Evolutionary conservation across 768 basidiomycete species (phyloP), one percentile per base, ranked within the genome.

Genomic region (Russula brevipes): DNA sequence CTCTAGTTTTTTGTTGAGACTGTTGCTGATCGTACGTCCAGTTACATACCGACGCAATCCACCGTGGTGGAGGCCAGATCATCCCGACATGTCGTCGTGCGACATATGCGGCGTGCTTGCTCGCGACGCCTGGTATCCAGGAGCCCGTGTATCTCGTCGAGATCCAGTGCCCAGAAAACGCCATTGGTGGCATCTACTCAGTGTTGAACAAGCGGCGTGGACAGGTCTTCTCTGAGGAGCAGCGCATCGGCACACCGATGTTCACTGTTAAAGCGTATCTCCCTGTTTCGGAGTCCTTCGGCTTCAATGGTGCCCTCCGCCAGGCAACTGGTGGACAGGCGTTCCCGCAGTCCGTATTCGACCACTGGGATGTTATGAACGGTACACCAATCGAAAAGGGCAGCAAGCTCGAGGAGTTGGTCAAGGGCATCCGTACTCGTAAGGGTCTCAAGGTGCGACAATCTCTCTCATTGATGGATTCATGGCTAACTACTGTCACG

Each of bases 241-340:
- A 98, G 79, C 82, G 95, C 72, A 81, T 86, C 4, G 96, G 97
- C 80, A 99, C 97, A 17, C 97, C 97, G 66, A 97, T 98, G 94
- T 96, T 96, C 87, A 98, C 89, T 52, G 89, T 99, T 78, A 98
- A 97, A 85, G 94, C 94, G 31, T 94, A 93, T 82, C 82, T 94
- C 45, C 93, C 94, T 70, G 91, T 94, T 74, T 79, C 81, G 74
- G 91, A 93, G 78, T 94, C 91, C 16, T 96, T 97, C 79, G 95
- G 96, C 70, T 98, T 98, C 89, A 98, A 94, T 77, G 92, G 89
- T 70, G 94, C 91, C 71, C 87, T 99, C 59, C 90, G 96, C 69
- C 85, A 86, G 74, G 87, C 89, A 54, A 98, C 97, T 46, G 85
- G 83, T 73, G 97, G 97, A 56, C 96, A 99, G 80, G 97, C 97